Evolutionary conservation across 2,329 filamentous ascomycete species (phyloP).

Genomic region (Pseudopyrenochaeta lycopersici): DNA sequence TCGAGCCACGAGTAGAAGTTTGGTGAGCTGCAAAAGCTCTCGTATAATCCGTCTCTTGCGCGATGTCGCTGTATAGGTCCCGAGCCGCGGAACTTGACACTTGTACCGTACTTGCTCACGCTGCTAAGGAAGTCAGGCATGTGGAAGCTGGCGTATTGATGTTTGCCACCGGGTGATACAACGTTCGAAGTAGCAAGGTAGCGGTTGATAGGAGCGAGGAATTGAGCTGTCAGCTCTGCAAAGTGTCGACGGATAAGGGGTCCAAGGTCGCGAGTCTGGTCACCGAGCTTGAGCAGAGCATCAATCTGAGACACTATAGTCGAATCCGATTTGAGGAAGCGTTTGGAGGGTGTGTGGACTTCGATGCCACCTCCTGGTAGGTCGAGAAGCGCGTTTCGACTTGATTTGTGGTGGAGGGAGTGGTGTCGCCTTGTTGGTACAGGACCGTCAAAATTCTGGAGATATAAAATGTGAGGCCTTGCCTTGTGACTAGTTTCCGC

Average conservation of each 20-base stretch:
- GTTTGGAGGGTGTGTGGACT: constrained; percentile 45
- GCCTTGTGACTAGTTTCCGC: constrained; percentile 44
- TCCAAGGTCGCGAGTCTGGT: constrained; percentile 44
- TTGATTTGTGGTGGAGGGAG: constrained; percentile 47
- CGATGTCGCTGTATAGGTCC: constrained; percentile 49
- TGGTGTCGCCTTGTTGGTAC: constrained; percentile 49
- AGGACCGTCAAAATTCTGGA: constrained; percentile 46
- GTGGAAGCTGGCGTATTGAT: constrained; percentile 51
- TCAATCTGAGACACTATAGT: constrained; percentile 46
- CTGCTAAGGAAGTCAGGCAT: constrained; percentile 48
- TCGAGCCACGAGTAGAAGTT: constrained; percentile 55
- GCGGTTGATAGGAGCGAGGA: constrained; percentile 52
- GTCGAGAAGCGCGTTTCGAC: constrained; percentile 47
- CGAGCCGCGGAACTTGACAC: constrained; percentile 50
- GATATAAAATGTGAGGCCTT: constrained; percentile 50
- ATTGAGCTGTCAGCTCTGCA: constrained; percentile 52
- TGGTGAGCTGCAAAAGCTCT: constrained; percentile 47
- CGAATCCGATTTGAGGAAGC: constrained; percentile 50
- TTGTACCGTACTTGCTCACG: constrained; percentile 50
- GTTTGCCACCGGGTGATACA: constrained; percentile 45
- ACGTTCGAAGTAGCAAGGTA: constrained; percentile 50
- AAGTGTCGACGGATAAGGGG: constrained; percentile 53
- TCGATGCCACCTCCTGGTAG: constrained; percentile 52
- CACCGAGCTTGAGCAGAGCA: constrained; percentile 39
- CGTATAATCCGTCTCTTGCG: constrained; percentile 48